Evolutionary conservation across 225 moss, liverwort and hornwort genomes (phyloP).

Genomic region (Asterella californica): DNA sequence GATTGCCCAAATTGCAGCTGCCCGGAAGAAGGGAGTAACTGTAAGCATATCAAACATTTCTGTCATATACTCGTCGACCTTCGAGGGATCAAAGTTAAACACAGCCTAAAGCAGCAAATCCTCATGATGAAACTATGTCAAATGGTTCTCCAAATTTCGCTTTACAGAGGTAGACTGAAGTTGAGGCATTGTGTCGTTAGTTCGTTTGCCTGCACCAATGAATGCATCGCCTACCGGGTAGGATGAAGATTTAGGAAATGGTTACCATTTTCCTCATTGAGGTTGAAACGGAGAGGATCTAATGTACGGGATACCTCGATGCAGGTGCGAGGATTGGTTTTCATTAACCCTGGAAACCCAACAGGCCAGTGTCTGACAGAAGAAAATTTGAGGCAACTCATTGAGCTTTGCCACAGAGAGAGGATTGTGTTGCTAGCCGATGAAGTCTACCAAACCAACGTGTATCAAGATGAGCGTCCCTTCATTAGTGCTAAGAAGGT

Average conservation of each 20-base stretch:
- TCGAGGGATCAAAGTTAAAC: neutral
- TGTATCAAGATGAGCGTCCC: slow-evolving; percentile 86
- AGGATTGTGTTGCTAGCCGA: slow-evolving; percentile 76
- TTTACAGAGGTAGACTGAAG: too few relatives aligned
- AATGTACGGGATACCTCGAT: too few relatives aligned
- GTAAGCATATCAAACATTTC: slow-evolving; percentile 23
- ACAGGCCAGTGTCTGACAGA: slow-evolving; percentile 82
- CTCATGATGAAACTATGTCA: too few relatives aligned
- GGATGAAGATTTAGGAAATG: too few relatives aligned
- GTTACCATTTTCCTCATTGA: too few relatives aligned
- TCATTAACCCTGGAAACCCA: slow-evolving; percentile 92
- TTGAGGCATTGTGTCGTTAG: too few relatives aligned
- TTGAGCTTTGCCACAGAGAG: slow-evolving; percentile 69
- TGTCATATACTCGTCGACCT: neutral
- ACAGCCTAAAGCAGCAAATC: too few relatives aligned
- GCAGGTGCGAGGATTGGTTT: slow-evolving; percentile 88
- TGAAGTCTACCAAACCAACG: slow-evolving; percentile 85
- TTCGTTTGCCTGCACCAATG: too few relatives aligned
- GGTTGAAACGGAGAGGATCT: too few relatives aligned
- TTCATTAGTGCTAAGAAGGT: slow-evolving; percentile 92
- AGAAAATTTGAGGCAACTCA: slow-evolving; percentile 60
- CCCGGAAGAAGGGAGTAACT: slow-evolving; percentile 45
- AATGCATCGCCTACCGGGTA: too few relatives aligned
- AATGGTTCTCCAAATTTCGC: too few relatives aligned
- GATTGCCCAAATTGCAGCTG: slow-evolving; percentile 38